Base-by-base conservation (phyloP, 2,329 filamentous ascomycete genomes). In the Stachybotrys elegans region DNA sequence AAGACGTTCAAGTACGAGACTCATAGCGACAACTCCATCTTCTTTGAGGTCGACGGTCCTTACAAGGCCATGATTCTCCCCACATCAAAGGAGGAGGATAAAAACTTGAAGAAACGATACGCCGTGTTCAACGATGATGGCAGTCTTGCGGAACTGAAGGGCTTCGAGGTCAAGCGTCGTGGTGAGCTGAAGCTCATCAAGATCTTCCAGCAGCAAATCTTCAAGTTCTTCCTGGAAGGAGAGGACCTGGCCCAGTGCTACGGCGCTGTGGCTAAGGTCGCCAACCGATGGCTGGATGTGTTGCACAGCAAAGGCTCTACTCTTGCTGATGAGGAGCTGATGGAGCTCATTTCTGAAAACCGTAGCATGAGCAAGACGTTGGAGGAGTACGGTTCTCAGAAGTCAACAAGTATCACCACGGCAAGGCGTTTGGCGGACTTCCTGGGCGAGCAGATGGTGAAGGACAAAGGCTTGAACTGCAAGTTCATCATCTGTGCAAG, bases 291-390 rank as follows among this genome's bases (percentile, higher is more conserved):
- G 93, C 74, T 99, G 5, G 94, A 99, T 64, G 93, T 99, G 3
- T 71, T 99, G 23, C 81, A 97, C 59, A 88, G 81, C 56, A 91
- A 88, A 52, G 93, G 94, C 14, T 78, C 84, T 4, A 97, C 91
- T 1, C 72, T 99, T 13, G 91, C 92, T 0, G 92, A 99, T 54
- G 92, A 97, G 61, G 93, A 98, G 61, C 78, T 99, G 32, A 97
- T 98, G 65, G 92, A 98, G 57, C 83, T 99, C n/a, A 98, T 99
- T 81, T 96, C 90, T 40, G 93, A 99, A 65, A 99, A 99, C 69
- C 85, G 94, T 70, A 97, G 82, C 70, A 98, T 99, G 93, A 79
- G 84, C 16, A 98, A 98, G 69, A 94, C 93, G 0, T 72, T 99
- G 2, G 92, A 96, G 53, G 94, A 99, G 66, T 99, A 99, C 53